Evolutionary conservation across 2,329 filamentous ascomycete genomes (phyloP).

Genomic region (Esteya vermicola): DNA sequence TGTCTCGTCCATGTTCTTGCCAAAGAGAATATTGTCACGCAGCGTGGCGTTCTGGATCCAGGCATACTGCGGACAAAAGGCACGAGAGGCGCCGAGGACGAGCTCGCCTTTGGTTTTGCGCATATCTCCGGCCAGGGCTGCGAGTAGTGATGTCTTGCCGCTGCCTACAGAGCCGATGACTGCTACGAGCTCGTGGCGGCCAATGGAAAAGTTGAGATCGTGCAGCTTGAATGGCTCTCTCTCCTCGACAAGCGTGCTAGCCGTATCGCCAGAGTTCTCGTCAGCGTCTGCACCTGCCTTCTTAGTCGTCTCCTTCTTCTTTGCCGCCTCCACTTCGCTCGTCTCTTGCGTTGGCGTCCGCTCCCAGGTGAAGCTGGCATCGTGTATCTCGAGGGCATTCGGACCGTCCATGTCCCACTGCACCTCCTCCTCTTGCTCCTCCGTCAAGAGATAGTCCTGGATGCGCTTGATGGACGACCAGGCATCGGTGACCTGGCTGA

Average conservation of each 20-base stretch:
- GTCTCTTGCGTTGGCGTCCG: conserved; percentile 40
- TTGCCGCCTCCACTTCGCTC: conserved; percentile 26
- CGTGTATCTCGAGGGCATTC: conserved; percentile 55
- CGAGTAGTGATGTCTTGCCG: conserved; percentile 80
- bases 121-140: conserved; percentile 89
- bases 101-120: conserved; percentile 63
- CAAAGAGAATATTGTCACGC: conserved; percentile 81
- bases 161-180: conserved; percentile 84
- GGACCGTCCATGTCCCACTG: conserved; percentile 39
- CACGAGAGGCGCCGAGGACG: conserved; percentile 61
- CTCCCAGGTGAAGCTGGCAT: conserved; percentile 85
- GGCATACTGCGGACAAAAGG: conserved; percentile 91
- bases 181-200: conserved; percentile 63
- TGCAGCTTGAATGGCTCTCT: conserved; percentile 59
- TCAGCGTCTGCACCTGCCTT: conserved; percentile 9
- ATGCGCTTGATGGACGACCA: conserved; percentile 75
- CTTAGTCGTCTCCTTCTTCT: conserved; percentile 1
- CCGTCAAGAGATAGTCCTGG: conserved; percentile 73
- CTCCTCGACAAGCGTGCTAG: conserved; percentile 42
- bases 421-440: conserved; percentile 67
- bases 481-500: conserved; percentile 82
- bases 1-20: conserved; percentile 55
- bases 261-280: conserved; percentile 33
- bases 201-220: conserved; percentile 51
- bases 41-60: conserved; percentile 94